phyloP scores from a whole-genome alignment of 192 early-diverging fungal species.

The Lobulomyces angularis region DNA sequence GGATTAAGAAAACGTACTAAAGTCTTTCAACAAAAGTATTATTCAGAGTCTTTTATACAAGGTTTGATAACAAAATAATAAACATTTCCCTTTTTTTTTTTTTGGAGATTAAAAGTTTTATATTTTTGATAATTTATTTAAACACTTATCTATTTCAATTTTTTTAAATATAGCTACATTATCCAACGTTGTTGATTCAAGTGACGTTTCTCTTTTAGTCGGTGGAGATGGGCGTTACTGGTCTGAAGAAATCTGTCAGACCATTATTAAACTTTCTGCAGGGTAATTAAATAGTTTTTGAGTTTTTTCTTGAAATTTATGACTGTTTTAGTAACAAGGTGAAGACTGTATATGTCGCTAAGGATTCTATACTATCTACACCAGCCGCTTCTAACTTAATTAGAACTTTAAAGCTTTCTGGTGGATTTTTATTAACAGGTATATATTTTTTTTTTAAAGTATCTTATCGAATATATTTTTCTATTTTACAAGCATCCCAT shows the following conservation, averaged over 20 bases:
- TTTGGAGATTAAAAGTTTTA: no score
- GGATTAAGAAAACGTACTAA: constrained; percentile 91
- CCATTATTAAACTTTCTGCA: constrained; percentile 75
- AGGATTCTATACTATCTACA: constrained; percentile 5
- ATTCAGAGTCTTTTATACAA: constrained; percentile 96
- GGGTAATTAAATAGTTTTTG: constrained; percentile 40
- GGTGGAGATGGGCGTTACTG: constrained; percentile 96
- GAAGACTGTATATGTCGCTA: background rate
- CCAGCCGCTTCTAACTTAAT: constrained; percentile 84
- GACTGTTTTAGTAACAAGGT: background rate
- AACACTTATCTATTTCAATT: no score
- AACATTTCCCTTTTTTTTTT: no score
- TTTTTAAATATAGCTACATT: no score
- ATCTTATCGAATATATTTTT: no score
- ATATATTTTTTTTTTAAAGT: no score
- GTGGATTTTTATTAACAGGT: constrained; percentile 19
- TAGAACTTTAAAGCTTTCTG: constrained; percentile 73
- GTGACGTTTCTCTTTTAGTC: constrained; percentile 73
- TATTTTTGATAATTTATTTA: no score
- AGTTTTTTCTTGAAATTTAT: constrained; percentile 2
- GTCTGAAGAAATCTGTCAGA: constrained; percentile 68
- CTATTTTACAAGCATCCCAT: constrained; percentile 97
- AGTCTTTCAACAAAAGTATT: constrained; percentile 86
- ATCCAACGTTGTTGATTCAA: constrained; percentile 63
- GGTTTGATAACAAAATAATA: constrained; percentile 74